Evolutionary conservation across 2,329 filamentous ascomycete species (phyloP).

Genomic region (Ramichloridium luteum): DNA sequence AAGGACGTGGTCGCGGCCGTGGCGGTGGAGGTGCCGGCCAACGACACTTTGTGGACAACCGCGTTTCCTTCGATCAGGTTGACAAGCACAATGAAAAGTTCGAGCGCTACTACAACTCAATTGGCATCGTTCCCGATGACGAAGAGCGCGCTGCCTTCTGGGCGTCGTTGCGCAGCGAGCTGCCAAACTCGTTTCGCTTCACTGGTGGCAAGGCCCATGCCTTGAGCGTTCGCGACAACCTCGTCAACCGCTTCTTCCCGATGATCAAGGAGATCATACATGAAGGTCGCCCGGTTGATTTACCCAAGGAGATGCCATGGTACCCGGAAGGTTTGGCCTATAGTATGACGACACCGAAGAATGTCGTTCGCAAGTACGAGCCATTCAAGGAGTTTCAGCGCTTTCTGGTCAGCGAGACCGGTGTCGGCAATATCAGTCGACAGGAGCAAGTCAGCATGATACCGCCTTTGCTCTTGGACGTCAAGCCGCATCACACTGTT

Average conservation of each 20-base stretch:
- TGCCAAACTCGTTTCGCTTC: conserved; percentile 96
- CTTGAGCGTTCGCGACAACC: conserved; percentile 76
- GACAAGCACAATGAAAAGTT: conserved; percentile 72
- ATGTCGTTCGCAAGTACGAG: conserved; percentile 82
- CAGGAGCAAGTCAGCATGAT: conserved; percentile 99
- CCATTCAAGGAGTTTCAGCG: conserved; percentile 95
- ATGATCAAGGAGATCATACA: conserved; percentile 74
- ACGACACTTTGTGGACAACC: conserved; percentile 20
- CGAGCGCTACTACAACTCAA: conserved; percentile 72
- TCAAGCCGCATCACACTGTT: conserved; percentile 82
- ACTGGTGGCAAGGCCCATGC: conserved; percentile 93
- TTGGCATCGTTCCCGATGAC: conserved; percentile 58
- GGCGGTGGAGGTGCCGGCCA: conserved; percentile 17
- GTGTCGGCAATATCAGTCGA: conserved; percentile 90
- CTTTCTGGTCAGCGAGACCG: conserved; percentile 93
- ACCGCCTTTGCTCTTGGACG: conserved; percentile 81
- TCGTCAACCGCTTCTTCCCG: conserved; percentile 81
- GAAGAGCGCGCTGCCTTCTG: conserved; percentile 74
- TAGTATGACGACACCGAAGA: conserved; percentile 97
- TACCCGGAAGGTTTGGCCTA: conserved; percentile 93
- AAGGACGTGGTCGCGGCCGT: conserved; percentile 15
- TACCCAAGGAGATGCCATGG: conserved; percentile 74
- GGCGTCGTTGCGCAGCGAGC: conserved; percentile 66
- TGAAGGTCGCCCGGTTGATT: conserved; percentile 69
- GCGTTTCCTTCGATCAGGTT: conserved; percentile 46